Conservation (phyloP, 805 yeast species). For the Monosporozyma aquatica region DNA sequence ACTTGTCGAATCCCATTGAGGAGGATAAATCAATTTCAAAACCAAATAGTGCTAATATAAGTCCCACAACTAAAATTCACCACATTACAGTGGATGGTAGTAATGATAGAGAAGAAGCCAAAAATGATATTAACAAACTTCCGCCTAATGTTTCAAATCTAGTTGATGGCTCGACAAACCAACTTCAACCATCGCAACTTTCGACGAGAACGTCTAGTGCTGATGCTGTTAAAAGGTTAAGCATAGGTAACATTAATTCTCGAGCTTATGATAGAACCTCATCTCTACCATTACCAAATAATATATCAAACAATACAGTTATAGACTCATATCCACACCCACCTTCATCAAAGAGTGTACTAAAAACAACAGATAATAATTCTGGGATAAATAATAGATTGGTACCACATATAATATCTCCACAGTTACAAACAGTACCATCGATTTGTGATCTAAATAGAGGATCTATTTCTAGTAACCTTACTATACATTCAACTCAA, state of each 20-base stretch:
- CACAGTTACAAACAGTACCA: neutral
- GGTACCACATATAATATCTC: neutral
- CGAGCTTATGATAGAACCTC: no score
- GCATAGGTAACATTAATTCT: no score
- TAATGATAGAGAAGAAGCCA: neutral
- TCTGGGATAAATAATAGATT: neutral
- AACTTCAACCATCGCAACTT: no score
- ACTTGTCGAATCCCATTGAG: constrained; percentile 3
- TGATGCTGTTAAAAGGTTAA: no score
- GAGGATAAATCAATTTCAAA: neutral
- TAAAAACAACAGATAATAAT: neutral
- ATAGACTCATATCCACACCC: no score
- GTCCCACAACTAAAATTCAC: neutral
- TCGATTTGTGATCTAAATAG: neutral
- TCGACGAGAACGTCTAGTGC: no score
- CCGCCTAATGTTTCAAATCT: no score
- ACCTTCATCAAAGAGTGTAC: neutral
- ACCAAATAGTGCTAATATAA: neutral
- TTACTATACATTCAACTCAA: neutral
- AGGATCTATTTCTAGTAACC: neutral
- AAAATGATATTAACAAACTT: neutral
- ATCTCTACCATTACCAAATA: no score
- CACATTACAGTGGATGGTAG: neutral
- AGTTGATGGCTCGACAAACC: no score
- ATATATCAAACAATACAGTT: no score